Base-by-base conservation (phyloP, 441 rosid genomes). In the Metrosideros polymorpha region DNA sequence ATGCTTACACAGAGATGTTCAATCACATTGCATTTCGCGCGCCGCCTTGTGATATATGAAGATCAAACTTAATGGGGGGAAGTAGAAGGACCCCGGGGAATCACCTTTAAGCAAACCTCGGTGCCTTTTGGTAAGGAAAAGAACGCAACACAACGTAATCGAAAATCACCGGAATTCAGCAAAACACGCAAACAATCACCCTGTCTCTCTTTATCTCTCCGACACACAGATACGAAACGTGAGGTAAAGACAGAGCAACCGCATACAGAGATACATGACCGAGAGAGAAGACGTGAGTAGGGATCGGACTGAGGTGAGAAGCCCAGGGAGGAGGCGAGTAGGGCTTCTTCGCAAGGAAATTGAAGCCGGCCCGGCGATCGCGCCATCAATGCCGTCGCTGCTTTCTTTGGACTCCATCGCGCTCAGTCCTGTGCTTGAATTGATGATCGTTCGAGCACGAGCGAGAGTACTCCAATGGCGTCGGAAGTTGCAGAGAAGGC, bases 281-380 rank as follows among this genome's bases (percentile, higher is more conserved):
- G 59, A 97, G 95, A 66, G 98, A 95, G 95, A 94, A 89, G 87
- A 88, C 88, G 86, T 94, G 93, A 7, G 96, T 89, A 49, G 99
- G 99, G 49, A 94, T 53, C 3, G 95, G 98, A 59, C 59, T 91
- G 90, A 97, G 98, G 90, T 90, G 94, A 57, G 96, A 90, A 27
- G 97, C 99, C 99, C 99, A 96, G 3, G 97, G 87, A 84, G 99
- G 98, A 85, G 98, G 94, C 84, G 89, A 50, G 89, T 95, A 97
- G 13, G 96, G 89, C 83, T 90, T 94, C 85, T 87, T 89, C 19
- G 89, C 85, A 25, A 97, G 95, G 89, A 97, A 96, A 6, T 92
- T 91, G 90, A 89, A 89, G 43, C 88, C 82, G 84, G n/a, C n/a
- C n/a, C n/a, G n/a, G 32, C 82, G 42, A 50, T 22, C 42, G 82